phyloP scores from a whole-genome alignment of 345 rosid genomes.

The Pugionium cornutum region DNA sequence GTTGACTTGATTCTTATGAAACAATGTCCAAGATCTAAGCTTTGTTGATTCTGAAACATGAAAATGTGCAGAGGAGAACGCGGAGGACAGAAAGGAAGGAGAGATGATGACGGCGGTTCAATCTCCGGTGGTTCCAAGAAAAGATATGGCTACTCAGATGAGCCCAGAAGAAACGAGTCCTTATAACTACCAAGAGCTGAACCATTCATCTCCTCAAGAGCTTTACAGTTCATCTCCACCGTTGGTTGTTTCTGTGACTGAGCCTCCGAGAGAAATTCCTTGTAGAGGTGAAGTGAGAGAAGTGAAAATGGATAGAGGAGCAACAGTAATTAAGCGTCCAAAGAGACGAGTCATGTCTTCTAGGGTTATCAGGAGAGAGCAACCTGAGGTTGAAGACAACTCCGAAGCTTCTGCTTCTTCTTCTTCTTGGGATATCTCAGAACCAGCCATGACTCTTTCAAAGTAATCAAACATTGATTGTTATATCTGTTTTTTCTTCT shows the following conservation, averaged over 20 bases:
- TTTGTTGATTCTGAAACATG: constrained; percentile 1
- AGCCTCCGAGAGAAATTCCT: constrained; percentile 30
- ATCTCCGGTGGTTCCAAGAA: constrained; percentile 50
- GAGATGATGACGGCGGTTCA: constrained; percentile 39
- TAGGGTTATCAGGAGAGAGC: constrained; percentile 43
- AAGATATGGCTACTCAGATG: constrained; percentile 94
- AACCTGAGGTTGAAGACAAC: constrained; percentile 44
- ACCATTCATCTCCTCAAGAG: constrained; percentile 43
- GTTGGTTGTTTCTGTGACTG: too few relatives aligned
- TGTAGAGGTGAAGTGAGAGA: constrained; percentile 63
- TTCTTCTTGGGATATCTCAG: constrained; percentile 63
- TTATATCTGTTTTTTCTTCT: constrained; percentile 10
- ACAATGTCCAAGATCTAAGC: constrained; percentile 19
- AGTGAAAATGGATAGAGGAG: constrained; percentile 68
- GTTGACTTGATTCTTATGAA: not conserved
- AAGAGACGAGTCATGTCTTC: constrained; percentile 44
- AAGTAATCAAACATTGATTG: constrained; percentile 45
- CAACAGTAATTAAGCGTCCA: constrained; percentile 53
- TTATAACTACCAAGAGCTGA: too few relatives aligned
- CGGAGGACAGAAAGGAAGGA: constrained; percentile 38
- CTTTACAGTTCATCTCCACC: constrained; percentile 17
- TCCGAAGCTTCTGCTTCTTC: constrained; percentile 42
- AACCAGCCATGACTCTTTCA: constrained; percentile 56
- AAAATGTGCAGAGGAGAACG: constrained; percentile 55
- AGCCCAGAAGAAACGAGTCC: constrained; percentile 52